Base-by-base conservation (phyloP, 164 flowering plant genomes). In the Magnolia officinalis region DNA sequence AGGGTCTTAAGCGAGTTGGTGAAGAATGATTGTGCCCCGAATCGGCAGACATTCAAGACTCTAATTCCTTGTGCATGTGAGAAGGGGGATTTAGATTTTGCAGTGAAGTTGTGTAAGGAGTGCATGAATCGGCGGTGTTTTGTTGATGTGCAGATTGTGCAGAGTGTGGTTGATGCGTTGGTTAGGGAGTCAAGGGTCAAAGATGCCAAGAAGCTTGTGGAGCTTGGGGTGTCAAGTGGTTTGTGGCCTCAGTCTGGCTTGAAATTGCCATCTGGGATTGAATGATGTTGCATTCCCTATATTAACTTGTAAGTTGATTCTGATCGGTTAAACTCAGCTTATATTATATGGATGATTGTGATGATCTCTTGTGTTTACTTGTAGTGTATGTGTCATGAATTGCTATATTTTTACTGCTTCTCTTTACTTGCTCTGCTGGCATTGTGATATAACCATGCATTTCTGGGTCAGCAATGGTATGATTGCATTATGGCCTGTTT, bases 151-250 rank as follows among this genome's bases (percentile, higher is more conserved):
- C 64, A 20, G 14, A 23, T 66, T 20, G 19, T 77, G 71, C 79
- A 77, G 52, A 31, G 23, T 51, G 79, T 77, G 2, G 55, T 77
- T 7, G 66, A 72, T 67, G 75, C 13, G 14, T 24, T 77, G 72
- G 67, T 66, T 7, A 20, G 50, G 37, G 63, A 49, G 16, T 77
- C 72, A 26, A 66, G 51, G 75, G 66, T 18, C 4, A 50, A 52
- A 68, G 70, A 73, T 8, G 79, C 76, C 8, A 73, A 66, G 67
- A 67, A 72, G 52, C 75, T 77, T n/a, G 71, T 65, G 49, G 75
- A 72, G 72, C 55, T 72, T 29, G 71, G 11, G 19, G 10, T 16
- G 71, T 68, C 50, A 18, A 68, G 29, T 24, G 50, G 0, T 29
- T 1, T 1, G 2, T 3, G 13, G 13, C 50, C 13, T 37, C 8